These are phyloP conservation scores for Platanthera guangdongensis DNA, from an alignment of 106 monocot genomes.

Conservation along the genomic window DNA sequence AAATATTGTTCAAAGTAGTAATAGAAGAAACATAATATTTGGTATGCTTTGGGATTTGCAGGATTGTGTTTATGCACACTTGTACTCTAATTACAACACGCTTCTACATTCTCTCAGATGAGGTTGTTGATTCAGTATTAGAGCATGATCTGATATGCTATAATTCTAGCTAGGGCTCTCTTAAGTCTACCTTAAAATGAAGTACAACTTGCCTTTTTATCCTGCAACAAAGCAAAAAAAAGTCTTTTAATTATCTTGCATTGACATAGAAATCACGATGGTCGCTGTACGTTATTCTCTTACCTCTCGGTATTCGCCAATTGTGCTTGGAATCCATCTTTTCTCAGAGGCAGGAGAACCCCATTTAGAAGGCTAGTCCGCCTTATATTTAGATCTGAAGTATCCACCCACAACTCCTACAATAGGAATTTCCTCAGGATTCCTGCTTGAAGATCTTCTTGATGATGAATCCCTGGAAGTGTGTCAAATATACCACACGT, in stretches of 20 bases:
- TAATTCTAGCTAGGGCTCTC: slow-evolving; percentile 38
- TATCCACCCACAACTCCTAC: slow-evolving; percentile 64
- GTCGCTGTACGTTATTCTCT: background rate
- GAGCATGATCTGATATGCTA: background rate
- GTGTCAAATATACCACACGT: slow-evolving; percentile 57
- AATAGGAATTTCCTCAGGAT: slow-evolving; percentile 67
- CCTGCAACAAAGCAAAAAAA: slow-evolving; percentile 24
- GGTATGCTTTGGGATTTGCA: too few relatives aligned
- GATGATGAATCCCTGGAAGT: slow-evolving; percentile 41
- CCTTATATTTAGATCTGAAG: slow-evolving; percentile 30
- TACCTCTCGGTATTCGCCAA: slow-evolving; percentile 72
- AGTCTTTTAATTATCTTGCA: background rate
- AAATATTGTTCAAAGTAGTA: too few relatives aligned
- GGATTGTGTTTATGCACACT: too few relatives aligned
- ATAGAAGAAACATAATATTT: too few relatives aligned
- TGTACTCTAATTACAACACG: too few relatives aligned
- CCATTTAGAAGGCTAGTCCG: background rate
- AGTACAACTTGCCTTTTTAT: slow-evolving; percentile 49
- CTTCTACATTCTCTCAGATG: too few relatives aligned
- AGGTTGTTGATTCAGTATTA: background rate
- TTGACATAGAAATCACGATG: background rate
- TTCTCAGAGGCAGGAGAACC: background rate
- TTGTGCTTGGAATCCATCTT: slow-evolving; percentile 61
- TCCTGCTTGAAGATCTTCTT: slow-evolving; percentile 39
- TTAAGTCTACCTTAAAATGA: slow-evolving; percentile 59